Evolutionary conservation across 768 basidiomycete species (phyloP).

Genomic region (Tulasnella sp.): DNA sequence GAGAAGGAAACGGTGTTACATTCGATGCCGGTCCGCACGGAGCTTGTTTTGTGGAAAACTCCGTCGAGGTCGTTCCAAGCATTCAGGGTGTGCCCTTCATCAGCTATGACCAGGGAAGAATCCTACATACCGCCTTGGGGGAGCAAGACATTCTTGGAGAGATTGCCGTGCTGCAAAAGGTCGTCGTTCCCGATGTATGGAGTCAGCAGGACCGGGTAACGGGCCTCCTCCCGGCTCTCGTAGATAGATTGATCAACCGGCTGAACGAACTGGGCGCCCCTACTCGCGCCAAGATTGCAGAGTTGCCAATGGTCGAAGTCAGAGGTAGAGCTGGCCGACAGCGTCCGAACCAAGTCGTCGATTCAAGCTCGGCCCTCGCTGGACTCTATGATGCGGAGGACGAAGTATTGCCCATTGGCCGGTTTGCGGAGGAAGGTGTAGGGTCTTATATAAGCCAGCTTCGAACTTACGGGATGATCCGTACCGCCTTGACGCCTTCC

Average conservation of each 20-base stretch:
- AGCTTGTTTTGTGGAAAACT: slow-evolving; percentile 2
- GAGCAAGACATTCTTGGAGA: background rate
- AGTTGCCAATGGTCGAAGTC: background rate
- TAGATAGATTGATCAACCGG: background rate
- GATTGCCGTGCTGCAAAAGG: background rate
- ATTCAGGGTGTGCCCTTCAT: background rate
- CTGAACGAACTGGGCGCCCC: background rate
- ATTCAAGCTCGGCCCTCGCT: background rate
- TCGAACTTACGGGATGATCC: background rate
- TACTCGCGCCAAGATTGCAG: background rate
- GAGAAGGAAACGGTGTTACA: background rate
- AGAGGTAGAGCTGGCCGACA: background rate
- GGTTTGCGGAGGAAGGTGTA: background rate
- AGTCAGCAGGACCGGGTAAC: background rate
- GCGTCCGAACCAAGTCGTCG: background rate
- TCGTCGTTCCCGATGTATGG: background rate
- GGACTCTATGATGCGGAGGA: background rate
- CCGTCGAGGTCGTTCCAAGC: background rate
- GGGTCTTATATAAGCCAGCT: background rate
- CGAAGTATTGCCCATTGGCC: background rate
- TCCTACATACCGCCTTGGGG: background rate
- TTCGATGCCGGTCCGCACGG: background rate
- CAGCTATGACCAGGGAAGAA: background rate
- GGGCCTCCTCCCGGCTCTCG: background rate
- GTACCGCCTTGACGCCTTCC: background rate